These are phyloP conservation scores for Apiospora marii DNA, from an alignment of 2,329 filamentous ascomycete species.

Conservation along the genomic window DNA sequence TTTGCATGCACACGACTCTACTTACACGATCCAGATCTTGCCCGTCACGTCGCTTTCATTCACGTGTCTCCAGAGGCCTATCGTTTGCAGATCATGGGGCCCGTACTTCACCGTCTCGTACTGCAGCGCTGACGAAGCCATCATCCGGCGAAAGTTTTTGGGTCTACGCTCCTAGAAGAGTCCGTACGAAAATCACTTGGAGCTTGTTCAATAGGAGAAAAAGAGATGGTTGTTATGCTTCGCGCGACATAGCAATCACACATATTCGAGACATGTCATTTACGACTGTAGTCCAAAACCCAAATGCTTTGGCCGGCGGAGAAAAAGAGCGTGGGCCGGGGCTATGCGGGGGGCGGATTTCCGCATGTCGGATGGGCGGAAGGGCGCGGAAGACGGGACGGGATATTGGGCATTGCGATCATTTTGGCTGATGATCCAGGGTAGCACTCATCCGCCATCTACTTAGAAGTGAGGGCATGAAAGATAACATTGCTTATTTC, in stretches of 20 bases:
- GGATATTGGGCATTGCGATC: neutral
- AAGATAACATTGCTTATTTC: too few relatives aligned
- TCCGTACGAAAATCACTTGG: neutral
- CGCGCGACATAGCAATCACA: neutral
- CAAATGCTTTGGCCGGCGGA: neutral
- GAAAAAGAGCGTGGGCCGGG: neutral
- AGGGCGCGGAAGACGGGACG: conserved; percentile 7
- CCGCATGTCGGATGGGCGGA: conserved; percentile 13
- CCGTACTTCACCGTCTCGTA: conserved; percentile 41
- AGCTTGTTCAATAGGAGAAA: neutral
- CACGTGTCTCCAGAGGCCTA: conserved; percentile 53
- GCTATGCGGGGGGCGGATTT: neutral
- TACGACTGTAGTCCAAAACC: neutral
- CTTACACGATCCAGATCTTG: conserved; percentile 44
- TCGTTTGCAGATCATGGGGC: conserved; percentile 50
- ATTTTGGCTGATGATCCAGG: neutral
- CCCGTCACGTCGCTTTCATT: conserved; percentile 23
- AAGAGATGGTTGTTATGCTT: neutral
- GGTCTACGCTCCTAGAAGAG: neutral
- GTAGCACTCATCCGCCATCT: too few relatives aligned
- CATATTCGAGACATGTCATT: neutral
- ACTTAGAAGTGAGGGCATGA: too few relatives aligned
- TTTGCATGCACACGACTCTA: neutral
- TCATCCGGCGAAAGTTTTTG: conserved; percentile 25
- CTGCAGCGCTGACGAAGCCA: conserved; percentile 39